phyloP scores from a whole-genome alignment of 1,284 basidiomycete species.

The Ustilago cynodontis region DNA sequence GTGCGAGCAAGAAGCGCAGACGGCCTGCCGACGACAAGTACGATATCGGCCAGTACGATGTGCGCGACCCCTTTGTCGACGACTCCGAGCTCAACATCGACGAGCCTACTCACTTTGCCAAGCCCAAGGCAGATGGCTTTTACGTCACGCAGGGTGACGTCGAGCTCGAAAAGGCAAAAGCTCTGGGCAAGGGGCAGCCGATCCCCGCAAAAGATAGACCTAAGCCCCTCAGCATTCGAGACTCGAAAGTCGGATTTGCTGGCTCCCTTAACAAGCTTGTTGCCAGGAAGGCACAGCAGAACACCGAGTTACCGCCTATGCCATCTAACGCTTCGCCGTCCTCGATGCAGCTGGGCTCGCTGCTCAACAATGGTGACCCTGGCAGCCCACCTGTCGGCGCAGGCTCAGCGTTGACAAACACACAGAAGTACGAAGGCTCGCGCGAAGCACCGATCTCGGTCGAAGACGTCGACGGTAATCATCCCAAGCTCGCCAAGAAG shows the following conservation, averaged over 20 bases:
- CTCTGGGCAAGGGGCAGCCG: constrained; percentile 24
- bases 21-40: constrained; percentile 53
- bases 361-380: constrained; percentile 46
- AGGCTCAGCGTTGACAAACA: constrained; percentile 36
- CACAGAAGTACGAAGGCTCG: constrained; percentile 72
- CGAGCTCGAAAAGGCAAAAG: constrained; percentile 60
- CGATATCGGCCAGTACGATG: constrained; percentile 78
- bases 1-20: constrained; percentile 44
- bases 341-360: constrained; percentile 47
- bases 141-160: constrained; percentile 76
- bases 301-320: constrained; percentile 28
- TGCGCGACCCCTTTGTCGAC: constrained; percentile 93
- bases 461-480: constrained; percentile 72
- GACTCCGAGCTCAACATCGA: constrained; percentile 92
- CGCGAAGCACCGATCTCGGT: constrained; percentile 76
- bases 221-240: constrained; percentile 45
- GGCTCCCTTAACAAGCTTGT: constrained; percentile 60
- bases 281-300: constrained; percentile 53
- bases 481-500: constrained; percentile 70
- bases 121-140: constrained; percentile 93
- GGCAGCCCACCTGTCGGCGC: constrained; percentile 25
- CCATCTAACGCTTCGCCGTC: constrained; percentile 25
- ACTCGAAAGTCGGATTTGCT: constrained; percentile 53
- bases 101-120: constrained; percentile 89
- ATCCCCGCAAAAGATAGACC: constrained; percentile 22